Base-by-base conservation (phyloP, 768 basidiomycete species). In the Lentinula edodes region DNA sequence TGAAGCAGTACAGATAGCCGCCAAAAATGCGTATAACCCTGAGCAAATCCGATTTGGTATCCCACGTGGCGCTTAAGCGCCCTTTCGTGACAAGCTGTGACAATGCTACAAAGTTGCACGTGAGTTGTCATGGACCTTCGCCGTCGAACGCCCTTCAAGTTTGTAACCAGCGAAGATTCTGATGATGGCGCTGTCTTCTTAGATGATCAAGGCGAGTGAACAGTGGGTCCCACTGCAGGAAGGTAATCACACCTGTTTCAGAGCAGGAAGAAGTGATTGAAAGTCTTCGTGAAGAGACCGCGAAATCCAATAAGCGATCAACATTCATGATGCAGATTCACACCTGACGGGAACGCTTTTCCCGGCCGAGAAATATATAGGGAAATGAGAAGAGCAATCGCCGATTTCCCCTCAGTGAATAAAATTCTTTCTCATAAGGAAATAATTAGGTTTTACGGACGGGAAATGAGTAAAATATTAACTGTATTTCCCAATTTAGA, bases 241-340 rank as follows among this genome's bases (percentile, higher is more conserved):
- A 28, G 28, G 28, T 55, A 38, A 48, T n/a, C 59, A 32, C 18
- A 41, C 12, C 50, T 35, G 23, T 38, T 63, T 62, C 66, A 89
- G 88, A 90, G 68, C 88, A 90, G 68, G 82, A 86, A 51, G 80
- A 81, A 50, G 43, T 87, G 12, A 78, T 90, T 52, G 72, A 79
- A n/a, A 65, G 60, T 5, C 71, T 90, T 42, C 80, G 78, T 52
- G 66, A 66, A n/a, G 72, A 77, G 50, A 82, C 82, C 60, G 70
- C 74, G 0, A 67, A 67, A 7, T 78, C 78, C 1, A 82, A 80
- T 68, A 65, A 68, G 60, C 75, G 73, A 50, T 80, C 80, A 42
- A 69, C 76, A 28, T 51, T 75, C 8, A 70, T 74, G 20, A 56
- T 84, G 32, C 78, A 78, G 58, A 62, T n/a, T n/a, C n/a, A n/a